phyloP scores from a whole-genome alignment of 148 eudicot genomes.

The Amaranthus palmeri region DNA sequence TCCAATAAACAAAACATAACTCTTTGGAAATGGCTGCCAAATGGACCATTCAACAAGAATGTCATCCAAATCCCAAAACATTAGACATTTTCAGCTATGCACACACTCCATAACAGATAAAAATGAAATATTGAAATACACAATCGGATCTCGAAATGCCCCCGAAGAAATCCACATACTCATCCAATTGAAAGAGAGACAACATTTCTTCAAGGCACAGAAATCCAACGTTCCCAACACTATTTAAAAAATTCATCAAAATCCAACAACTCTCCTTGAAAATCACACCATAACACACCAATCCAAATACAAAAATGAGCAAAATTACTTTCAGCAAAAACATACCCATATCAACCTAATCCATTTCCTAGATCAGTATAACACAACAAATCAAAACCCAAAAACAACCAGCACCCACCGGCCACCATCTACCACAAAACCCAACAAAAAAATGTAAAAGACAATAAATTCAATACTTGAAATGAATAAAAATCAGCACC shows the following conservation, averaged over 20 bases:
- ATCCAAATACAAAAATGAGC: slow-evolving; percentile 24
- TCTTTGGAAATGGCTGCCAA: not conserved
- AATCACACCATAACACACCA: slow-evolving; percentile 21
- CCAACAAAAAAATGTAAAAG: slow-evolving; percentile 3
- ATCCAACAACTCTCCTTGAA: slow-evolving; percentile 21
- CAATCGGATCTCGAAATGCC: slow-evolving; percentile 15
- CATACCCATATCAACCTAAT: slow-evolving; percentile 18
- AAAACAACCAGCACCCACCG: not conserved
- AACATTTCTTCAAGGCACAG: slow-evolving; percentile 15
- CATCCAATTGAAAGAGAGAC: slow-evolving; percentile 12
- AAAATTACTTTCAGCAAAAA: slow-evolving; percentile 8
- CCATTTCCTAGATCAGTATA: slow-evolving; percentile 17
- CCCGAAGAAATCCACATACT: slow-evolving; percentile 11
- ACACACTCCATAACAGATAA: slow-evolving; percentile 10
- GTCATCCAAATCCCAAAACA: slow-evolving; percentile 6
- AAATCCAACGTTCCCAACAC: slow-evolving; percentile 14
- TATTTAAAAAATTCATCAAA: slow-evolving; percentile 20
- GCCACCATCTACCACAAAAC: too few relatives aligned
- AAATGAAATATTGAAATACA: not conserved
- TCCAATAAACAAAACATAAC: slow-evolving; percentile 1
- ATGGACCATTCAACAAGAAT: slow-evolving; percentile 6
- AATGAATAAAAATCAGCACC: not conserved
- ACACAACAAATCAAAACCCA: slow-evolving; percentile 14
- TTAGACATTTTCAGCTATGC: not conserved
- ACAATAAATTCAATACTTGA: not conserved